Percentiles rank a stretch among this genome's conserved stretches.
Conservation (phyloP, 768 basidiomycete genomes). For the Suillus placidus region DNA sequence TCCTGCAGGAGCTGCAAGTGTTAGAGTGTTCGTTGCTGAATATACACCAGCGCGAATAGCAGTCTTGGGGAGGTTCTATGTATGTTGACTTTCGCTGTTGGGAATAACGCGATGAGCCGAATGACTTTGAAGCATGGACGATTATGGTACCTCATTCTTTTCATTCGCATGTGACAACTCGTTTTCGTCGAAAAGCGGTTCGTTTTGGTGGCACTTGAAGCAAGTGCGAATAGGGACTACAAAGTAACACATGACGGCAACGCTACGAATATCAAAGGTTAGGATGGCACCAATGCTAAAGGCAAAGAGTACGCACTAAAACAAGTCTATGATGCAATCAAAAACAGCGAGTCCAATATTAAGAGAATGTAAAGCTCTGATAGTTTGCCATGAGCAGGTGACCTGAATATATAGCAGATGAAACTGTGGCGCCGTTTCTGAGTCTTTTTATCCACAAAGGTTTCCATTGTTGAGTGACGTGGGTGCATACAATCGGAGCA, state of each 20-base stretch:
- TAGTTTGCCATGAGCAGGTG: not conserved
- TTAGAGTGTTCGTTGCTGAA: conserved; percentile 32
- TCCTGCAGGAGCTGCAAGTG: conserved; percentile 28
- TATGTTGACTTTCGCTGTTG: conserved; percentile 20
- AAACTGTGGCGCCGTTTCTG: not conserved
- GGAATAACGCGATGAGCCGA: not conserved
- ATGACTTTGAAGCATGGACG: not conserved
- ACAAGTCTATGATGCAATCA: not conserved
- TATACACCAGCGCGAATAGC: conserved; percentile 33
- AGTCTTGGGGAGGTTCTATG: conserved; percentile 35
- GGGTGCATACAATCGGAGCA: too few relatives aligned
- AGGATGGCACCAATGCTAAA: not conserved
- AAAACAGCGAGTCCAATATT: not conserved
- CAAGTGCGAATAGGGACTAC: conserved; percentile 34
- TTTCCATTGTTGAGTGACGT: not conserved
- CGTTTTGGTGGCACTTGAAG: conserved; percentile 28
- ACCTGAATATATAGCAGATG: not conserved
- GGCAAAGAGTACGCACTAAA: not conserved
- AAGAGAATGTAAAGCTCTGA: not conserved
- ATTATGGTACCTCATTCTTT: conserved; percentile 20
- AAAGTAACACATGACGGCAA: conserved; percentile 32
- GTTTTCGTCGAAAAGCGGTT: conserved; percentile 28
- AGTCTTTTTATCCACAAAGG: not conserved
- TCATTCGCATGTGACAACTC: conserved; percentile 20
- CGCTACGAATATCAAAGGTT: not conserved